phyloP scores from a whole-genome alignment of 345 rosid species.

The Pistacia atlantica region DNA sequence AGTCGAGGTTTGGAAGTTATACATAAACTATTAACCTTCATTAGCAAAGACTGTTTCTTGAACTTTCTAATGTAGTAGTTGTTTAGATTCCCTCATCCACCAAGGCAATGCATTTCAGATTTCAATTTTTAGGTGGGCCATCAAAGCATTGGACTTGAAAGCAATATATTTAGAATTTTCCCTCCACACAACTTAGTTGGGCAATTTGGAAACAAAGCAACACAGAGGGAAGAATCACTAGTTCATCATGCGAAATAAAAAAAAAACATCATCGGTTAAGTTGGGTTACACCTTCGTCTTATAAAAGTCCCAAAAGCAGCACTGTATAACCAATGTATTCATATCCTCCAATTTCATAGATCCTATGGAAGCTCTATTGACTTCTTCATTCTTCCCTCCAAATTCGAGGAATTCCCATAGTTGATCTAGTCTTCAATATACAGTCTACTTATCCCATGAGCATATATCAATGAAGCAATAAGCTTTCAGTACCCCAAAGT shows the following conservation, averaged over 20 bases:
- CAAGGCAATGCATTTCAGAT: background rate
- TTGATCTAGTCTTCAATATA: background rate
- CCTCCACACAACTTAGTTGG: background rate
- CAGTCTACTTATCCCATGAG: background rate
- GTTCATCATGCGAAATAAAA: background rate
- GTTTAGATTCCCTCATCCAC: background rate
- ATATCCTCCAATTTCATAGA: background rate
- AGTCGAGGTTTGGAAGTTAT: background rate
- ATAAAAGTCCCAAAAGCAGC: background rate
- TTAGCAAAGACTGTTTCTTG: background rate
- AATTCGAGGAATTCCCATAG: background rate
- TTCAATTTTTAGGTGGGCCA: background rate
- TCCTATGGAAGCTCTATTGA: background rate
- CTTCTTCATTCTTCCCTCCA: background rate
- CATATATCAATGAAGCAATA: background rate
- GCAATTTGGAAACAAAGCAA: background rate
- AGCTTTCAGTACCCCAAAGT: background rate
- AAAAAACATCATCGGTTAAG: background rate
- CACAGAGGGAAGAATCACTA: background rate
- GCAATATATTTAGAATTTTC: background rate
- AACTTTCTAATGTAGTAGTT: background rate
- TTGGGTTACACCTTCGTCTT: too few relatives aligned
- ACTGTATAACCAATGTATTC: background rate
- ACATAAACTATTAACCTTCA: background rate
- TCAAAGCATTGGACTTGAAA: background rate